Base-by-base conservation (phyloP, 495 filamentous ascomycete species). In the Penicillium flavigenum region DNA sequence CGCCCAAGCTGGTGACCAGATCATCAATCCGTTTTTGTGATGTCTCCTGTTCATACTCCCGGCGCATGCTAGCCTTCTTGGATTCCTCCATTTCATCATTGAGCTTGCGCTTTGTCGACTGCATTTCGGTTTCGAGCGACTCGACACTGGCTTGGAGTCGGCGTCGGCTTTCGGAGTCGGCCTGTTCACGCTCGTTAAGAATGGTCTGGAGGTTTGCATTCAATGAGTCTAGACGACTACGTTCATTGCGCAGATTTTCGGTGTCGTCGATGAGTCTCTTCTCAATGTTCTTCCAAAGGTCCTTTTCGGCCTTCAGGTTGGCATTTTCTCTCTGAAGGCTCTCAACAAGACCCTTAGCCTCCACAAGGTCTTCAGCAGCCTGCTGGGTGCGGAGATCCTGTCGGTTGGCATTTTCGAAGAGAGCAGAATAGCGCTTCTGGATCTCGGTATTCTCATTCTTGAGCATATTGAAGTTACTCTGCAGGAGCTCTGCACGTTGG, bases 281-380 rank as follows among this genome's bases (percentile, higher is more conserved):
- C 67, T 98, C 91, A 56, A 97, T 93, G 46, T 83, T 89, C 74
- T 93, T 96, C 88, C 87, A 93, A 22, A 98, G 78, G 4, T 86
- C 86, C 69, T 93, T 95, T 65, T 97, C 93, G 0, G 92, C 92
- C 69, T 93, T 95, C 11, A 96, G 83, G 69, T 96, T 96, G 19
- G 91, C 88, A 57, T 83, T 93, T 61, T 98, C 94, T 45, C 87
- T 91, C 20, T 92, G 89, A 73, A 98, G 81, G 63, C 90, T 92
- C 63, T 98, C 93, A 10, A 86, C 76, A 36, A 93, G 70, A 56
- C 85, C 88, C 62, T 88, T 88, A 1, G 88, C 85, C 68, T 96
- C 94, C 9, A 97, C 85, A 0, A 97, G 79, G 63, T 99, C 93
- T 73, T 99, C 95, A 0, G 91, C 89, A 45, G 91, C 87, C 72